Percentiles rank a stretch among this genome's conserved stretches.
Evolutionary conservation across 1,284 basidiomycete species (phyloP).

Genomic region (Ustilago xerochloae): DNA sequence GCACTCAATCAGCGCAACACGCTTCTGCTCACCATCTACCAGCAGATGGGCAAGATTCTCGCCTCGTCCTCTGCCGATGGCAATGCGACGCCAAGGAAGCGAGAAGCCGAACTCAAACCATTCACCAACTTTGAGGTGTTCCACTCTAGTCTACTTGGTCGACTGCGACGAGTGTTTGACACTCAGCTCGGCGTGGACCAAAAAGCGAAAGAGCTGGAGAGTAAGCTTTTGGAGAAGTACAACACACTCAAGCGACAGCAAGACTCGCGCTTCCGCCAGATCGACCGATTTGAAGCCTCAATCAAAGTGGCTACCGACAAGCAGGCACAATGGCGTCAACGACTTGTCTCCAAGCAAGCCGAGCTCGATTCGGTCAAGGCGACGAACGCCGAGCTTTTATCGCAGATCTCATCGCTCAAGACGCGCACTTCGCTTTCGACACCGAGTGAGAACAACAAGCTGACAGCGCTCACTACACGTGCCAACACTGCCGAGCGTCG

Average conservation of each 20-base stretch:
- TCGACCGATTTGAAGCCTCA: conserved; percentile 90
- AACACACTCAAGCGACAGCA: conserved; percentile 85
- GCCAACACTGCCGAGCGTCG: conserved; percentile 75
- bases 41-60: conserved; percentile 92
- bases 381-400: conserved; percentile 80
- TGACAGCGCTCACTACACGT: conserved; percentile 51
- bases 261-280: conserved; percentile 86
- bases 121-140: conserved; percentile 93
- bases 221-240: conserved; percentile 76
- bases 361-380: conserved; percentile 77
- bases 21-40: conserved; percentile 88
- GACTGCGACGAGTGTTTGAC: conserved; percentile 83
- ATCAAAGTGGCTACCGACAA: conserved; percentile 85
- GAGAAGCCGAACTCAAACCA: conserved; percentile 80
- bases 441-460: conserved; percentile 52
- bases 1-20: conserved; percentile 93
- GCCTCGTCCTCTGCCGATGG: conserved; percentile 66
- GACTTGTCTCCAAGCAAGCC: conserved; percentile 83
- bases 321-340: conserved; percentile 86
- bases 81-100: conserved; percentile 68
- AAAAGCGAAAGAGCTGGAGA: conserved; percentile 83
- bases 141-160: conserved; percentile 90
- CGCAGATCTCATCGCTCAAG: conserved; percentile 78
- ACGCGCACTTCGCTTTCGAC: conserved; percentile 68
- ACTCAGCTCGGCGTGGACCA: conserved; percentile 88